Base-by-base conservation (phyloP, 2,329 filamentous ascomycete genomes). In the Diaporthe australafricana region DNA sequence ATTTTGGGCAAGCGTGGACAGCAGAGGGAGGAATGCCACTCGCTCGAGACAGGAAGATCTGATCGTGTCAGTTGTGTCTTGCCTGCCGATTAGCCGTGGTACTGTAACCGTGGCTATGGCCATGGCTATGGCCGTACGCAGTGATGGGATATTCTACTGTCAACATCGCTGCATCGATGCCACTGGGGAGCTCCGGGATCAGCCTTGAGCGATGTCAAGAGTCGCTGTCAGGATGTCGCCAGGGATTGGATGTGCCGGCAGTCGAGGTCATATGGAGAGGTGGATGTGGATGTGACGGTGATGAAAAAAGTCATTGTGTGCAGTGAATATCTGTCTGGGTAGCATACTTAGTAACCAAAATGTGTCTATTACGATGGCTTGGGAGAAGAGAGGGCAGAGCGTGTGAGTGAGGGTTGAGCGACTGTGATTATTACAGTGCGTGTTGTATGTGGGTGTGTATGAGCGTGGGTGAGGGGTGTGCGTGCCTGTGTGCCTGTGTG, bases 81-180 rank as follows among this genome's bases (percentile, higher is more conserved):
- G 57, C 57, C 57, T 63, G 57, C 40, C 57, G 40, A 47, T 47
- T 22, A 63, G 40, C 40, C 57, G 40, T 62, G 38, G 40, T 47
- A 32, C 35, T 5, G 35, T 45, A 45, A 17, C 56, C 22, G 55
- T 45, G 17, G 35, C 35, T 38, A n/a, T n/a, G n/a, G 30, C n/a
- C 16, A 5, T 42, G 22, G 20, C 40, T 9, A 40, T 14, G 32
- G 5, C 20, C 20, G n/a, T 42, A 20, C 38, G 30, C 52, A 38
- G 6, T 17, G 7, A 11, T 38, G 9, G 55, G 11, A 11, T 55
- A 38, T 20, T 56, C 9, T 32, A 20, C 27, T 32, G 50, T 56
- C n/a, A 32, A 56, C 52, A n/a, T 56, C 14, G 30, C 35, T 20
- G 12, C 52, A n/a, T 56, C 14, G 30, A 56, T 20, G 12, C 22